Conservation (phyloP, 2,329 filamentous ascomycete species). For the Neopestalotiopsis rosae region DNA sequence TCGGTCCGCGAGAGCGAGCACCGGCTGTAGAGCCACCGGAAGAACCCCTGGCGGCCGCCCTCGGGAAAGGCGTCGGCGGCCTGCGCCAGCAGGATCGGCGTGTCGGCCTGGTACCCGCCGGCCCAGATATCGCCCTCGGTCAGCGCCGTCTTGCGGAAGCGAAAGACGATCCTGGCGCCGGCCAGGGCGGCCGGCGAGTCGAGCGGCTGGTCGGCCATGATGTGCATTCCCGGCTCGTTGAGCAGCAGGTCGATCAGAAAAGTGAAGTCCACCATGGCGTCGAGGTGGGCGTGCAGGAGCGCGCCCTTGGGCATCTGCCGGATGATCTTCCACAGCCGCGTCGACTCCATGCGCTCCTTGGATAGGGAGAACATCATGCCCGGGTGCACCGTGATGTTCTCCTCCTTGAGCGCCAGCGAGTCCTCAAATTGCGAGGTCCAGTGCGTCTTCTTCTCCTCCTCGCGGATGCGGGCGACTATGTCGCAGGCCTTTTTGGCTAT, state of each 20-base stretch:
- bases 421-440: slow-evolving; percentile 81
- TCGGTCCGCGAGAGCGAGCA: slow-evolving; percentile 76
- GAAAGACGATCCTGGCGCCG: slow-evolving; percentile 65
- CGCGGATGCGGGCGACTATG: slow-evolving; percentile 81
- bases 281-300: slow-evolving; percentile 84
- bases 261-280: slow-evolving; percentile 89
- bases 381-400: slow-evolving; percentile 72
- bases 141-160: slow-evolving; percentile 55
- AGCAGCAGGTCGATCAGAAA: slow-evolving; percentile 78
- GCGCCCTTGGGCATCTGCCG: slow-evolving; percentile 87
- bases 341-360: slow-evolving; percentile 84
- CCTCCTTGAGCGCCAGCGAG: slow-evolving; percentile 63
- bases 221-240: slow-evolving; percentile 74
- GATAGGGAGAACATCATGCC: slow-evolving; percentile 94
- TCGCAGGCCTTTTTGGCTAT: slow-evolving; percentile 77
- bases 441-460: slow-evolving; percentile 74
- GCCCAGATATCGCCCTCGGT: slow-evolving; percentile 67
- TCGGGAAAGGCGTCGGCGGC: slow-evolving; percentile 79
- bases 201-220: slow-evolving; percentile 66
- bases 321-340: slow-evolving; percentile 84
- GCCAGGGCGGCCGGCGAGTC: slow-evolving; percentile 56
- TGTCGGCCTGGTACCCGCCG: slow-evolving; percentile 62
- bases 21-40: slow-evolving; percentile 76
- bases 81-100: slow-evolving; percentile 61
- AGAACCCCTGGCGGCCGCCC: slow-evolving; percentile 73